phyloP scores from a whole-genome alignment of 1,139 yeast species.

The Lodderomyces oxycetoniae region DNA sequence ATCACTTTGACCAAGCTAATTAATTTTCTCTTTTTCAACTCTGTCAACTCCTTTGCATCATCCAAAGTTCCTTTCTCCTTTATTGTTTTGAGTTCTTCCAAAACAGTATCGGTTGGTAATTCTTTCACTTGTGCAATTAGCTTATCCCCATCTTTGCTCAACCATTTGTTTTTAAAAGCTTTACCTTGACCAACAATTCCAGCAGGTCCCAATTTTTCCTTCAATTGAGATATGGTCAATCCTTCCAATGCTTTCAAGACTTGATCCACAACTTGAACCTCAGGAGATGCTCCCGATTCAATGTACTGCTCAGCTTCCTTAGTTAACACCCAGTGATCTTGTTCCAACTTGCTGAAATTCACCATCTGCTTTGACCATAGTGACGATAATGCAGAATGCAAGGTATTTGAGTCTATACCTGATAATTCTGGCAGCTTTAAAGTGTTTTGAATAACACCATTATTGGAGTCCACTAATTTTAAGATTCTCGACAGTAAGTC shows the following conservation, averaged over 20 bases:
- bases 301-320: conserved; percentile 80
- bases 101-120: conserved; percentile 64
- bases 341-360: conserved; percentile 66
- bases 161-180: conserved; percentile 99
- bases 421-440: conserved; percentile 48
- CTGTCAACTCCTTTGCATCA: conserved; percentile 67
- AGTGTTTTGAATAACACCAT: conserved; percentile 61
- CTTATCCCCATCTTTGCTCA: conserved; percentile 77
- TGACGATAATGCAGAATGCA: conserved; percentile 76
- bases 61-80: conserved; percentile 51
- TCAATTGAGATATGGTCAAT: conserved; percentile 77
- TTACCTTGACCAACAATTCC: conserved; percentile 95
- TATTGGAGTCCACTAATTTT: conserved; percentile 52
- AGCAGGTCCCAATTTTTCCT: conserved; percentile 67
- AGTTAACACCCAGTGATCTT: conserved; percentile 72
- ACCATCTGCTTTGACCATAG: conserved; percentile 83
- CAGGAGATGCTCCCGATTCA: conserved; percentile 75
- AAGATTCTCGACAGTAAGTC: conserved; percentile 33
- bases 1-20: conserved; percentile 66
- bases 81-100: conserved; percentile 58
- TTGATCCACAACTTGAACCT: conserved; percentile 71
- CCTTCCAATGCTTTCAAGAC: conserved; percentile 74
- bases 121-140: conserved; percentile 54
- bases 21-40: conserved; percentile 91
- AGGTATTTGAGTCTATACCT: conserved; percentile 33